Conservation (phyloP, 140 eudicot genomes). For the Senecio squalidus region DNA sequence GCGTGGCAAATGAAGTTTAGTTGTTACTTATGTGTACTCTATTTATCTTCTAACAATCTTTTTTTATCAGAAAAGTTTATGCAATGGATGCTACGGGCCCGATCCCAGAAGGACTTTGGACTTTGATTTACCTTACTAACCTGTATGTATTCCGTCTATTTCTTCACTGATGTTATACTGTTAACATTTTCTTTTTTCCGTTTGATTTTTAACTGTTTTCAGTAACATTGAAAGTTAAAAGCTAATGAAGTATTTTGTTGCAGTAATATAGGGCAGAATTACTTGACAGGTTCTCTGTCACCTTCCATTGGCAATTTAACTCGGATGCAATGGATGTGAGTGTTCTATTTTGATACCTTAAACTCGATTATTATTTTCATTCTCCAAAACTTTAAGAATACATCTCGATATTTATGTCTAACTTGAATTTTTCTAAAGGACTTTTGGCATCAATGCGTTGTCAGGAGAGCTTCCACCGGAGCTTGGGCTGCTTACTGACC, state of each 20-base stretch:
- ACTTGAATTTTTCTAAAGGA: too few species aligned
- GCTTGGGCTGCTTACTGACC: conserved; percentile 48
- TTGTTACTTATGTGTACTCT: not conserved
- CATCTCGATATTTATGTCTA: too few species aligned
- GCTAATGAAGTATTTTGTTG: not conserved
- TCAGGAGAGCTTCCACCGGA: conserved; percentile 58
- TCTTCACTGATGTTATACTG: not conserved
- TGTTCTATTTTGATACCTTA: not conserved
- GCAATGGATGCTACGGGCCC: conserved; percentile 35
- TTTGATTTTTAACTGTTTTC: too few species aligned
- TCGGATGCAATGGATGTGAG: conserved; percentile 67
- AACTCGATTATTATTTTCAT: not conserved
- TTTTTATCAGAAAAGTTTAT: conserved; percentile 43
- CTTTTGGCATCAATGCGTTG: conserved; percentile 47
- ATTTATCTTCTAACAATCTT: not conserved
- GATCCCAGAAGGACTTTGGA: conserved; percentile 69
- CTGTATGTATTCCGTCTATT: conserved; percentile 19
- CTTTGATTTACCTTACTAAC: conserved; percentile 38
- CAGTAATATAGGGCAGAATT: conserved; percentile 54
- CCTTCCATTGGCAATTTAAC: conserved; percentile 55
- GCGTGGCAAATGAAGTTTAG: too few species aligned
- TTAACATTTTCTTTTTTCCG: not conserved
- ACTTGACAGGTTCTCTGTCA: conserved; percentile 62
- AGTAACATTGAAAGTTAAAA: too few species aligned
- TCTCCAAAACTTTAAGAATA: too few species aligned